Evolutionary conservation across 192 early-diverging fungal genomes (phyloP).

Genomic region (Coemansia furcata): DNA sequence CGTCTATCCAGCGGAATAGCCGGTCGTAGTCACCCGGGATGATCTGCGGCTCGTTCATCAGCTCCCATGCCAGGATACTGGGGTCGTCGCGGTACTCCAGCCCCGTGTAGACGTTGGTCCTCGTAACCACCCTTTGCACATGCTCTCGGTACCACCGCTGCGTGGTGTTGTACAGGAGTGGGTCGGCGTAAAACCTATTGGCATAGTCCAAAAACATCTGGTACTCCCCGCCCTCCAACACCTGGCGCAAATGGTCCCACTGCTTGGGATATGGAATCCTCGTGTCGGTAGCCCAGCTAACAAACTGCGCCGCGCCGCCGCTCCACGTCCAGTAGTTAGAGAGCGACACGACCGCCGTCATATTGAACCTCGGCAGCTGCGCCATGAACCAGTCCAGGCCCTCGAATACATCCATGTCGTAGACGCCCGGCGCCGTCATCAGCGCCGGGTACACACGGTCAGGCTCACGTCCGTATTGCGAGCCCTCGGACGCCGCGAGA

Average conservation of each 20-base stretch:
- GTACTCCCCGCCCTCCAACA: constrained; percentile 29
- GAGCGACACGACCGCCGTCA: constrained; percentile 60
- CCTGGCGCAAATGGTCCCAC: constrained; percentile 33
- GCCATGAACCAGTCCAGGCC: constrained; percentile 67
- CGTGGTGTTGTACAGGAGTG: constrained; percentile 3
- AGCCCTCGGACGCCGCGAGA: constrained; percentile 62
- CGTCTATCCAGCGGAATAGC: constrained; percentile 54
- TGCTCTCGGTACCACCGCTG: constrained; percentile 55
- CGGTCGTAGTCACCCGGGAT: constrained; percentile 9
- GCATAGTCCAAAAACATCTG: constrained; percentile 52
- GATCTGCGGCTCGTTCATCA: constrained; percentile 68
- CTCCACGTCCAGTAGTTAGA: constrained; percentile 74
- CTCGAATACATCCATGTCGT: constrained; percentile 56
- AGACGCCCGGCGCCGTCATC: constrained; percentile 55
- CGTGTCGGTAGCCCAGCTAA: constrained; percentile 57
- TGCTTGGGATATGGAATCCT: constrained; percentile 60
- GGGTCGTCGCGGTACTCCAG: constrained; percentile 58
- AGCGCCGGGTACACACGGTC: constrained; percentile 60
- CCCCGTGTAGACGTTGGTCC: constrained; percentile 55
- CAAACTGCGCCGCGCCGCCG: constrained; percentile 63
- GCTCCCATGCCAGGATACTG: constrained; percentile 65
- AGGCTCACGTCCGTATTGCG: constrained; percentile 52
- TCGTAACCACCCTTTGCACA: constrained; percentile 42
- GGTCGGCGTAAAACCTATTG: constrained; percentile 53
- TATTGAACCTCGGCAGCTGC: constrained; percentile 51